Evolutionary conservation across 352 stramenopile species (phyloP).

Genomic region (Phytophthora parvispora): DNA sequence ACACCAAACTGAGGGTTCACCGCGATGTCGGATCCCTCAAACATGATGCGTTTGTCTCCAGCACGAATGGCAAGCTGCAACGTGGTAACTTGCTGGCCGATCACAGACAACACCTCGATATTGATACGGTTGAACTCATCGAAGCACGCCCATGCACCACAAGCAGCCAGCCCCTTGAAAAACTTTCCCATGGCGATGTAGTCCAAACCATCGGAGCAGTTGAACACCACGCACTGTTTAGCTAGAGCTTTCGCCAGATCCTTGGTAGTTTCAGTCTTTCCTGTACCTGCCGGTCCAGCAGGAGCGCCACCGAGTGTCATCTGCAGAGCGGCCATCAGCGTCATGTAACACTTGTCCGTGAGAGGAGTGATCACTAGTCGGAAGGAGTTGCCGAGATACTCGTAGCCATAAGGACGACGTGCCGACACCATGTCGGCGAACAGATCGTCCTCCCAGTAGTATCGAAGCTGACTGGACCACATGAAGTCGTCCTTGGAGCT

Average conservation of each 20-base stretch:
- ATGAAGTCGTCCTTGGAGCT: constrained; percentile 94
- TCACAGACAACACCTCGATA: constrained; percentile 93
- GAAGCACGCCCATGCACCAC: constrained; percentile 96
- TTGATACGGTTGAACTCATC: constrained; percentile 98
- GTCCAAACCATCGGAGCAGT: constrained; percentile 96
- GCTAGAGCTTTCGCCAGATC: constrained; percentile 95
- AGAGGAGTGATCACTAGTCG: constrained; percentile 96
- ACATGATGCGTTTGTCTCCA: constrained; percentile 91
- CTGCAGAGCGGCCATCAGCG: constrained; percentile 95
- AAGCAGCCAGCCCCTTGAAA: constrained; percentile 93
- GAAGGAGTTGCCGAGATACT: constrained; percentile 97
- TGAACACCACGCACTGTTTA: constrained; percentile 97
- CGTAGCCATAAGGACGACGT: constrained; percentile 93
- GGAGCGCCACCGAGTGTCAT: constrained; percentile 96
- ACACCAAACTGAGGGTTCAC: constrained; percentile 95
- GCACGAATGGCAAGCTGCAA: constrained; percentile 91
- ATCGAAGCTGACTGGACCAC: constrained; percentile 96
- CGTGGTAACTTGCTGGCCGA: constrained; percentile 89
- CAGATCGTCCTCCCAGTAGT: constrained; percentile 93
- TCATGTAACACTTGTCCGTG: constrained; percentile 98
- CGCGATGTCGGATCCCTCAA: constrained; percentile 95
- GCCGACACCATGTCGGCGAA: constrained; percentile 94
- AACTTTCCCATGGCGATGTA: constrained; percentile 98
- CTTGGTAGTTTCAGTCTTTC: constrained; percentile 97
- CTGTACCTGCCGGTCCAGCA: constrained; percentile 93